Conservation (phyloP, 2,329 filamentous ascomycete species). For the Fusarium pseudocircinatum region DNA sequence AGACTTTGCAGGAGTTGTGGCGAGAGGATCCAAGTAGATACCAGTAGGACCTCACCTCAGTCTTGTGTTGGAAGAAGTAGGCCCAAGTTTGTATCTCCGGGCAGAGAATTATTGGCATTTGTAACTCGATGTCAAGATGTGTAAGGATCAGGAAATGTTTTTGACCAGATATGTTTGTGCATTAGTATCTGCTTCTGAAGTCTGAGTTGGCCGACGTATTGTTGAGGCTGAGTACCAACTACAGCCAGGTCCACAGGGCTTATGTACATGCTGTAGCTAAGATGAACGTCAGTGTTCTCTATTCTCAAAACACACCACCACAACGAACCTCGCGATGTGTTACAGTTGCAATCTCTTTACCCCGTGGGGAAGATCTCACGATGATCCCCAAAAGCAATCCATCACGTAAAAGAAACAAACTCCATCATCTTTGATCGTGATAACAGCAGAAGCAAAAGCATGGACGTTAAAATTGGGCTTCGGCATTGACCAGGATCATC, state of each 20-base stretch:
- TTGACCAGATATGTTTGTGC: neutral
- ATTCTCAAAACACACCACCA: neutral
- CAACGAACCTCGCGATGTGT: neutral
- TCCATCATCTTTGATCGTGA: neutral
- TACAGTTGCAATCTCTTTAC: constrained; percentile 22
- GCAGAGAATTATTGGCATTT: neutral
- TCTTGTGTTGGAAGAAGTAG: too few relatives aligned
- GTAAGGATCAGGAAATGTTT: neutral
- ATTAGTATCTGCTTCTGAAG: neutral
- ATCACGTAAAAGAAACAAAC: constrained; percentile 24
- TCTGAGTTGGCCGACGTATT: neutral
- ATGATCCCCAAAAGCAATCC: constrained; percentile 3
- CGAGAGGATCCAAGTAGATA: neutral
- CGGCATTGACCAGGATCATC: neutral
- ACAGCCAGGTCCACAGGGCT: neutral
- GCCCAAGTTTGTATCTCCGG: neutral
- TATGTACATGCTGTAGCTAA: neutral
- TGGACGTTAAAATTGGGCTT: constrained; percentile 19
- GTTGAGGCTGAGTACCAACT: neutral
- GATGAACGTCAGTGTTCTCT: neutral
- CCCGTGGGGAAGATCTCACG: constrained; percentile 32
- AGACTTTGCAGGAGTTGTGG: neutral
- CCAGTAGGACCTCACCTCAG: too few relatives aligned
- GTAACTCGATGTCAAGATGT: accelerated
- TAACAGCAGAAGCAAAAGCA: neutral